Conservation (phyloP, 1,284 basidiomycete genomes). For the Hemileia vastatrix region DNA sequence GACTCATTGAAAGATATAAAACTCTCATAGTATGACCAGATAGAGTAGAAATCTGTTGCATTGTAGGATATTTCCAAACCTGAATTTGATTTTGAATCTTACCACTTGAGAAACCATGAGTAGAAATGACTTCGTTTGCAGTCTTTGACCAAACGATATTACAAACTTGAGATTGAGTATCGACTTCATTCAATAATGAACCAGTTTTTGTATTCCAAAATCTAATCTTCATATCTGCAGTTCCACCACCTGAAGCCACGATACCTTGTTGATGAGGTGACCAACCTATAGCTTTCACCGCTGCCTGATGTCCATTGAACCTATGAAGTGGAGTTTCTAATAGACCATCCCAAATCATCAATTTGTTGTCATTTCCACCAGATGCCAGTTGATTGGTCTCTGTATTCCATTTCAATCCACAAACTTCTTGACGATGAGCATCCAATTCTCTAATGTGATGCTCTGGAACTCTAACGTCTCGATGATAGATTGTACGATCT, state of each 20-base stretch:
- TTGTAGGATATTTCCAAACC: slow-evolving; percentile 90
- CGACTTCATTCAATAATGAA: slow-evolving; percentile 63
- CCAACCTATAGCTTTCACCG: slow-evolving; percentile 98
- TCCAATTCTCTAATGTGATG: slow-evolving; percentile 67
- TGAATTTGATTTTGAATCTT: slow-evolving; percentile 94
- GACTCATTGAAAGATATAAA: slow-evolving; percentile 91
- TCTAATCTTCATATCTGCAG: slow-evolving; percentile 82
- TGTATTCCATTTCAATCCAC: slow-evolving; percentile 87
- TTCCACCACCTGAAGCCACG: slow-evolving; percentile 88
- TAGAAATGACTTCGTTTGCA: slow-evolving; percentile 95
- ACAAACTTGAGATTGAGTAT: slow-evolving; percentile 92
- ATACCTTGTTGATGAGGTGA: slow-evolving; percentile 89
- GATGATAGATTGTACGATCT: slow-evolving; percentile 79
- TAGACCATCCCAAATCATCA: slow-evolving; percentile 80
- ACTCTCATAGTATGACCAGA: slow-evolving; percentile 91
- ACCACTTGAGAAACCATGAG: slow-evolving; percentile 89
- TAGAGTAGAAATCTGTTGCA: slow-evolving; percentile 84
- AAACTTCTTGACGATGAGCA: slow-evolving; percentile 88
- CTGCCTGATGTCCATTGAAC: slow-evolving; percentile 91
- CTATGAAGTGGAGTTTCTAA: slow-evolving; percentile 63
- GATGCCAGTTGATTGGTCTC: slow-evolving; percentile 69
- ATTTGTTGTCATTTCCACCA: slow-evolving; percentile 97
- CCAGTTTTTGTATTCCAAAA: slow-evolving; percentile 96
- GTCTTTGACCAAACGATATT: slow-evolving; percentile 89
- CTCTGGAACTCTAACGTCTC: slow-evolving; percentile 67